These are phyloP conservation scores for Dichotomocladium elegans DNA, from an alignment of 371 early-diverging fungal species.

Conservation along the genomic window DNA sequence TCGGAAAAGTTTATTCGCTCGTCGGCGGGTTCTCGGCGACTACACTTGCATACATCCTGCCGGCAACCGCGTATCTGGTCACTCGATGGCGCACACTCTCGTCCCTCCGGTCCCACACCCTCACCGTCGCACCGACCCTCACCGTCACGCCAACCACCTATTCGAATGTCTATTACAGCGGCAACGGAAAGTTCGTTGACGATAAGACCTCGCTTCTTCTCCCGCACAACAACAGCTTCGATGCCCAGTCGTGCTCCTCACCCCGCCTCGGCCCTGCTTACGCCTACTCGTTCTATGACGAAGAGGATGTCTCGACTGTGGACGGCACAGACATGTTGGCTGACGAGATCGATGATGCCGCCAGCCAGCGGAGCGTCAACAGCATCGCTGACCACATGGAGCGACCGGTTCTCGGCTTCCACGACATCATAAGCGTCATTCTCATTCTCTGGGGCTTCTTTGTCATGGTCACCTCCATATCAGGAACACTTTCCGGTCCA, in stretches of 20 bases:
- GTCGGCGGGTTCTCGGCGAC: conserved; percentile 59
- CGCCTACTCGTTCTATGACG: conserved; percentile 7
- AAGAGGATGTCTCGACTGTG: conserved; percentile 14
- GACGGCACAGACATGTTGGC: conserved; percentile 9
- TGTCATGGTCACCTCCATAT: conserved; percentile 35
- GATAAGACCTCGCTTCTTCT: conserved; percentile 3
- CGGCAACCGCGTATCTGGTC: conserved; percentile 44
- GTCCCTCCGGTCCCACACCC: not conserved
- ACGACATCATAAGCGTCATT: conserved; percentile 25
- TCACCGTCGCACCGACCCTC: conserved; percentile 13
- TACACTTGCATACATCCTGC: conserved; percentile 53
- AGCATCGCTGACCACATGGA: not conserved
- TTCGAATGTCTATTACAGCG: not conserved
- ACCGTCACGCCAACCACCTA: conserved; percentile 7
- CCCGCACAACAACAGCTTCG: not conserved
- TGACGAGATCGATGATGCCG: conserved; percentile 2
- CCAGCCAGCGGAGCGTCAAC: not conserved
- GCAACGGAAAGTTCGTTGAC: not conserved
- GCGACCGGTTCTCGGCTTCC: conserved; percentile 9
- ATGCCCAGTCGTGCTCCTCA: conserved; percentile 10
- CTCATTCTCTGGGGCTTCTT: conserved; percentile 32
- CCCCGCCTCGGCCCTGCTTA: conserved; percentile 7
- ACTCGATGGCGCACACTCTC: not conserved
- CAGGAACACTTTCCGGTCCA: too few relatives aligned
- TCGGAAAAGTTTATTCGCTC: conserved; percentile 52